Evolutionary conservation across 371 early-diverging fungal genomes (phyloP).

Genomic region (Zychaea mexicana): DNA sequence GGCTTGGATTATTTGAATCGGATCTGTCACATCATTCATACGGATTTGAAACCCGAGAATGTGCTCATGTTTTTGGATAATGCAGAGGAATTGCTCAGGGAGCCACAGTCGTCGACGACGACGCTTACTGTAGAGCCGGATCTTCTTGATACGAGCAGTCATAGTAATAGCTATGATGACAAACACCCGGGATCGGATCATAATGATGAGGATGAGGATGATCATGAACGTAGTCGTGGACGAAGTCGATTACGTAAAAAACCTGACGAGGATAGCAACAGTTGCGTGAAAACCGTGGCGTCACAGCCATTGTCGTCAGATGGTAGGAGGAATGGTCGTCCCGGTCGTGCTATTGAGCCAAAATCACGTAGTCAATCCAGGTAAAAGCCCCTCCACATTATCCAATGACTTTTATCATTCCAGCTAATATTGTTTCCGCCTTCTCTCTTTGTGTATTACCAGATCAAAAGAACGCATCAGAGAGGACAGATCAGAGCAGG

Average conservation of each 20-base stretch:
- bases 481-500: constrained; percentile 11
- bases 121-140: neutral
- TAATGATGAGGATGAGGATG: neutral
- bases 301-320: constrained; percentile 37
- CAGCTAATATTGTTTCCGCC: no score
- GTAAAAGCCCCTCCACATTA: neutral
- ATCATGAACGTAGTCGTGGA: constrained; percentile 26
- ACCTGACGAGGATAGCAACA: neutral
- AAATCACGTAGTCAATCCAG: constrained; percentile 8
- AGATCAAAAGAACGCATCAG: constrained; percentile 4
- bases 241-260: constrained; percentile 31
- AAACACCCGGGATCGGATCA: neutral
- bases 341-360: neutral
- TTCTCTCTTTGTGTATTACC: neutral
- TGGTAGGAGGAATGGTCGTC: constrained; percentile 3
- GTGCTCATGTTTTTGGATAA: constrained; percentile 89
- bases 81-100: constrained; percentile 63
- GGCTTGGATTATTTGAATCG: constrained; percentile 94
- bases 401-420: neutral
- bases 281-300: constrained; percentile 34
- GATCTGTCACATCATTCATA: constrained; percentile 96
- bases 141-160: neutral
- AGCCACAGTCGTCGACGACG: neutral
- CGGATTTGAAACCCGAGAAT: constrained; percentile 98
- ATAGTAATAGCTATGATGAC: neutral